Evolutionary conservation across 2,329 filamentous ascomycete genomes (phyloP).

Genomic region (Ceratocystis lukuohia): DNA sequence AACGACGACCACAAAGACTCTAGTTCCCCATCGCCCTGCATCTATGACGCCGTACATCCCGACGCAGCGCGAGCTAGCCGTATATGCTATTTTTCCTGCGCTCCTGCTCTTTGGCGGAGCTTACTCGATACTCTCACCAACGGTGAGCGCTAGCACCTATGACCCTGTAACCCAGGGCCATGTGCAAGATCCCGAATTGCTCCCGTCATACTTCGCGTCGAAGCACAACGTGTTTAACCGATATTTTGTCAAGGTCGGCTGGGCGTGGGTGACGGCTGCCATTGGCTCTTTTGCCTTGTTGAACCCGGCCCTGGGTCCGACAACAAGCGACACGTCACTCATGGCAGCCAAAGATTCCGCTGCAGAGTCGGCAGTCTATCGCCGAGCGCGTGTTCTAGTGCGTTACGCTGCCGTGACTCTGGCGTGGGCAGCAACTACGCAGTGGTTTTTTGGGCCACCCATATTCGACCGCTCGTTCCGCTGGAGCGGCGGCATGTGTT

Average conservation of each 20-base stretch:
- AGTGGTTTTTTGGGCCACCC: slow-evolving; percentile 90
- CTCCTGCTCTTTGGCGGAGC: slow-evolving; percentile 70
- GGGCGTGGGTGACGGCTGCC: slow-evolving; percentile 74
- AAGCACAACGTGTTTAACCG: slow-evolving; percentile 89
- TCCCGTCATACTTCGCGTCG: slow-evolving; percentile 80
- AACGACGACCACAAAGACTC: not conserved
- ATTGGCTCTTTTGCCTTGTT: slow-evolving; percentile 57
- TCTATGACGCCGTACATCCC: slow-evolving; percentile 47
- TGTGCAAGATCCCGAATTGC: slow-evolving; percentile 31
- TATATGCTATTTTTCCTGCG: slow-evolving; percentile 59
- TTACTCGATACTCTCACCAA: slow-evolving; percentile 65
- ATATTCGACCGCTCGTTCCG: slow-evolving; percentile 82
- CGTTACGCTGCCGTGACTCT: slow-evolving; percentile 61
- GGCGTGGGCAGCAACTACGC: slow-evolving; percentile 77
- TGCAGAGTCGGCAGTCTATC: slow-evolving; percentile 24
- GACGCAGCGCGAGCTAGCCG: slow-evolving; percentile 50
- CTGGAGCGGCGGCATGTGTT: slow-evolving; percentile 77
- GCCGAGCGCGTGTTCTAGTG: slow-evolving; percentile 40
- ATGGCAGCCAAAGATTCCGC: not conserved
- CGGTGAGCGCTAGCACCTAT: slow-evolving; percentile 51
- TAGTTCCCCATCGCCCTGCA: not conserved
- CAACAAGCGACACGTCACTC: not conserved
- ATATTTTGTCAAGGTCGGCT: slow-evolving; percentile 88
- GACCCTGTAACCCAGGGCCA: slow-evolving; percentile 50
- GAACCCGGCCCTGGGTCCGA: slow-evolving; percentile 42